Evolutionary conservation across 1,139 yeast species (phyloP).

Genomic region (Yamadazyma spencermartinsiae): DNA sequence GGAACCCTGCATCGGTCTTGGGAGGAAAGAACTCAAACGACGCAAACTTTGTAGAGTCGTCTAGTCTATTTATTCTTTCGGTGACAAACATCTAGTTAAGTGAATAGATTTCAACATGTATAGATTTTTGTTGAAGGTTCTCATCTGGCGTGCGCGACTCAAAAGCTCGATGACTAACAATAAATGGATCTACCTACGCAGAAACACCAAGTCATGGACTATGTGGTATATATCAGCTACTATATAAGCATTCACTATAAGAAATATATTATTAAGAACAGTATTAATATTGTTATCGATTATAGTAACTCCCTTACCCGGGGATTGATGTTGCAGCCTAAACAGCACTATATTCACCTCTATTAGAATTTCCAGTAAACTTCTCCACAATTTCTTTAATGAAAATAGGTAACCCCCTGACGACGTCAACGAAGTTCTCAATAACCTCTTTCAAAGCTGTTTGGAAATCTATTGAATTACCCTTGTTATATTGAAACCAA

Average conservation of each 20-base stretch:
- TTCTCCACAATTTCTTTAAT: slow-evolving; percentile 67
- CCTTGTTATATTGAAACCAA: slow-evolving; percentile 65
- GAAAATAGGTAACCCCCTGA: slow-evolving; percentile 70
- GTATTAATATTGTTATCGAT: too few species aligned
- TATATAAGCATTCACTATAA: too few species aligned
- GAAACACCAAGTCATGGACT: too few species aligned
- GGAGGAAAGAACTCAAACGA: slow-evolving; percentile 98
- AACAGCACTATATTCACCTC: slow-evolving; percentile 94
- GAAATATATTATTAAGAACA: too few species aligned
- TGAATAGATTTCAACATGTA: too few species aligned
- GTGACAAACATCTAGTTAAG: slow-evolving; percentile 15
- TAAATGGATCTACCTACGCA: too few species aligned
- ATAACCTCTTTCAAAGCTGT: slow-evolving; percentile 68
- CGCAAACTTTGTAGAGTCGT: slow-evolving; percentile 58
- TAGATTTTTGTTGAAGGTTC: too few species aligned
- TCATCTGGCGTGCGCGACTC: slow-evolving; percentile 1
- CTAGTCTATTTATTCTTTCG: slow-evolving; percentile 47
- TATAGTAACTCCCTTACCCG: too few species aligned
- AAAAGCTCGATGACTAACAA: neutral
- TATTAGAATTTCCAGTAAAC: slow-evolving; percentile 62
- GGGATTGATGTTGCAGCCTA: too few species aligned
- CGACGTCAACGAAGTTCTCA: slow-evolving; percentile 61
- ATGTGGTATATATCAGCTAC: too few species aligned
- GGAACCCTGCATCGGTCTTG: slow-evolving; percentile 83
- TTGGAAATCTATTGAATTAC: slow-evolving; percentile 52